A percentile compares a stretch with the other conserved stretches of the same genome.
These are phyloP conservation scores for Acrocalymma vagum DNA, from an alignment of 2,329 filamentous ascomycete species.

Conservation along the genomic window DNA sequence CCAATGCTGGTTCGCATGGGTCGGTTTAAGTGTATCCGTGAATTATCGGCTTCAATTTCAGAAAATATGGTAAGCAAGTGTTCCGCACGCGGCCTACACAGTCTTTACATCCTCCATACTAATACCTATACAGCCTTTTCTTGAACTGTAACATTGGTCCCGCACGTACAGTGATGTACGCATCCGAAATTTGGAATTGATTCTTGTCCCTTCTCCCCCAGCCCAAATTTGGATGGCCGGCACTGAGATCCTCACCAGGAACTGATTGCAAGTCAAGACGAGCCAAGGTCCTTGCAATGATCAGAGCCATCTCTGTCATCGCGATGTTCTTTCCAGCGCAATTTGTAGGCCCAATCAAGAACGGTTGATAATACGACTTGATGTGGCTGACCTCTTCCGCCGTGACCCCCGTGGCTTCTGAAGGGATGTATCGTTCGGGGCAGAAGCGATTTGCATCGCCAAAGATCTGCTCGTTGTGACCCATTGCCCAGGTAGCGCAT, in stretches of 20 bases:
- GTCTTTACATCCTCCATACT: no score
- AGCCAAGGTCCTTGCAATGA: constrained; percentile 23
- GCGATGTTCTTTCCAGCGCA: constrained; percentile 34
- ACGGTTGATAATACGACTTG: constrained; percentile 18
- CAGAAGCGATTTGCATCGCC: constrained; percentile 23
- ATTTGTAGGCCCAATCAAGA: constrained; percentile 26
- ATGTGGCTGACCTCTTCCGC: constrained; percentile 12
- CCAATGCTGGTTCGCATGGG: no score
- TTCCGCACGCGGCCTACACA: no score
- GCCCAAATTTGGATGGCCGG: not conserved
- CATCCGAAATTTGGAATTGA: constrained; percentile 13
- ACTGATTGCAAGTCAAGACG: constrained; percentile 17
- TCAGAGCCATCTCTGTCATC: constrained; percentile 21
- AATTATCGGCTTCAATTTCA: no score
- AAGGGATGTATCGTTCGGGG: constrained; percentile 29
- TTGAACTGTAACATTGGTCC: constrained; percentile 33
- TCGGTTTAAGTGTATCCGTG: no score
- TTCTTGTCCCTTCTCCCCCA: constrained; percentile 8
- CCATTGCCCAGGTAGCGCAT: constrained; percentile 30
- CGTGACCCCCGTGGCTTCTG: constrained; percentile 8
- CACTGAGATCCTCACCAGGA: constrained; percentile 4
- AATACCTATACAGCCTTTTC: constrained; percentile 5
- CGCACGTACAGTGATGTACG: constrained; percentile 24
- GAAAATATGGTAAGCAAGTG: no score
- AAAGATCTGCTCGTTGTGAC: constrained; percentile 26